Evolutionary conservation across 352 stramenopile genomes (phyloP).

Genomic region (Pythium insidiosum): DNA sequence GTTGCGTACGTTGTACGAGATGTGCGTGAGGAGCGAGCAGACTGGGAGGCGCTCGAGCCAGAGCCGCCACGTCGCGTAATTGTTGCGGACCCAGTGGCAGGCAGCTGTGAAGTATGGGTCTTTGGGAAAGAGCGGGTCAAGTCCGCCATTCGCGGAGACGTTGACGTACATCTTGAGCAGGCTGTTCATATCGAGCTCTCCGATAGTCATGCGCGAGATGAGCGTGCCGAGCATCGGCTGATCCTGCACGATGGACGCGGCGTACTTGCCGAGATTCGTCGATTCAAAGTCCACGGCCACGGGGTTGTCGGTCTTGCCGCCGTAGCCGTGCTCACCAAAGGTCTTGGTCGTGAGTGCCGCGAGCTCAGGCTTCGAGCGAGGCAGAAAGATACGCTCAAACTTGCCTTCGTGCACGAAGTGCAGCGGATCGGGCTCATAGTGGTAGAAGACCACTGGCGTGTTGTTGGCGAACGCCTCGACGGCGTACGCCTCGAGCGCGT

Average conservation of each 20-base stretch:
- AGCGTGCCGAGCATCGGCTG: constrained; percentile 10
- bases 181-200: constrained; percentile 20
- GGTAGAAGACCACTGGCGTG: constrained; percentile 31
- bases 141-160: too few relatives aligned
- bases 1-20: too few relatives aligned
- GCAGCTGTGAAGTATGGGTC: constrained; percentile 17
- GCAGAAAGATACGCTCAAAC: constrained; percentile 30
- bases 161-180: constrained; percentile 7
- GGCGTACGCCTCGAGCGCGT: constrained; percentile 14
- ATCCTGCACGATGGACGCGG: constrained; percentile 8
- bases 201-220: constrained; percentile 18
- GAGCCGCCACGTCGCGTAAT: constrained; percentile 4
- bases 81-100: constrained; percentile 22
- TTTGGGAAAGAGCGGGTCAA: not conserved
- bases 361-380: constrained; percentile 17
- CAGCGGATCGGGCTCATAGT: constrained; percentile 41
- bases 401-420: constrained; percentile 15
- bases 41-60: constrained; percentile 11
- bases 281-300: constrained; percentile 27
- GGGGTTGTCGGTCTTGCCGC: constrained; percentile 28
- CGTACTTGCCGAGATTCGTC: constrained; percentile 22
- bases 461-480: constrained; percentile 19
- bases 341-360: constrained; percentile 15
- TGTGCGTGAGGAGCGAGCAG: constrained; percentile 2
- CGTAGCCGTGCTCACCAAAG: constrained; percentile 45